Conservation (phyloP, 306 rosid genomes). For the Adenanthera pavonina region DNA sequence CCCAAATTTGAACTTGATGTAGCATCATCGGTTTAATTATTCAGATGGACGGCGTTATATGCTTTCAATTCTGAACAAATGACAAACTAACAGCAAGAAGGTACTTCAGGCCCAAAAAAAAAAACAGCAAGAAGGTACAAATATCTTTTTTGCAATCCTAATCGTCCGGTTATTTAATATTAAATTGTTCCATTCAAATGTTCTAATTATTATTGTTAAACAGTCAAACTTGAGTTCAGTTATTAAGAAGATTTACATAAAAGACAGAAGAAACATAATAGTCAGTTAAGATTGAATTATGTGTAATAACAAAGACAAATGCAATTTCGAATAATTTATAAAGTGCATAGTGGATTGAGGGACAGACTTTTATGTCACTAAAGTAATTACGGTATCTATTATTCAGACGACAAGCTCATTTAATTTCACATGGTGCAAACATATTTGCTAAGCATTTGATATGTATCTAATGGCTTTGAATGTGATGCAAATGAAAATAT, state of each 20-base stretch:
- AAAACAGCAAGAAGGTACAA: neutral
- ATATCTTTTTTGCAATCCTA: neutral
- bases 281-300: slow-evolving; percentile 12
- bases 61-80: slow-evolving; percentile 13
- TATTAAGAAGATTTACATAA: neutral
- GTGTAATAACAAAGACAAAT: neutral
- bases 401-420: slow-evolving; percentile 42
- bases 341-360: neutral
- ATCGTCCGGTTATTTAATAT: neutral
- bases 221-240: neutral
- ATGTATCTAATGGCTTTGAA: slow-evolving; percentile 8
- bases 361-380: slow-evolving; percentile 36
- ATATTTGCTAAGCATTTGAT: slow-evolving; percentile 43
- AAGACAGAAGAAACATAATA: neutral
- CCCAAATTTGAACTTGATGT: slow-evolving; percentile 3
- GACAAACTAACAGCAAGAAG: neutral
- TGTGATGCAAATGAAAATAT: slow-evolving; percentile 37
- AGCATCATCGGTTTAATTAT: neutral
- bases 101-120: no score
- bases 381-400: slow-evolving; percentile 18
- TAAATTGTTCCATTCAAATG: neutral
- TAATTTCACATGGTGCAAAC: slow-evolving; percentile 48
- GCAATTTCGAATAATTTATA: slow-evolving; percentile 5
- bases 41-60: neutral
- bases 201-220: neutral